Evolutionary conservation across 495 filamentous ascomycete species (phyloP).

Genomic region (Hypoxylon rickii): DNA sequence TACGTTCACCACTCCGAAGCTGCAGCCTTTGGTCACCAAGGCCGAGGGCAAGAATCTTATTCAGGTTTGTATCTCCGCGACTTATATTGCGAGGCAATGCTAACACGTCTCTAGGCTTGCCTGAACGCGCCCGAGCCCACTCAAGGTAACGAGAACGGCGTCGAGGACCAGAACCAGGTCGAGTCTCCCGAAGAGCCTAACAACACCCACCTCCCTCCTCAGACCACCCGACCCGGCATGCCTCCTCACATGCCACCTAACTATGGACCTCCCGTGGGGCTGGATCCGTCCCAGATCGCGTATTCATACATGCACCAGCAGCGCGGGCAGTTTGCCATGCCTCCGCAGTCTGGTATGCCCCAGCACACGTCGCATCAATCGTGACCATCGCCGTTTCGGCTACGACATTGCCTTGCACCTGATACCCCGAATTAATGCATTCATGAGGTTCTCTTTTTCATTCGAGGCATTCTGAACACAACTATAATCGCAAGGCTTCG

Average conservation of each 20-base stretch:
- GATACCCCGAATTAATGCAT: constrained; percentile 60
- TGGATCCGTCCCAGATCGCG: constrained; percentile 61
- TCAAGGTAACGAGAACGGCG: constrained; percentile 83
- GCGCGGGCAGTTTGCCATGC: constrained; percentile 56
- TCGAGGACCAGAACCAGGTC: constrained; percentile 69
- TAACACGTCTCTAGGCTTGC: constrained; percentile 70
- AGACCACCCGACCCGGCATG: constrained; percentile 55
- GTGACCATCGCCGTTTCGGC: constrained; percentile 36
- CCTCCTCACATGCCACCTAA: constrained; percentile 55
- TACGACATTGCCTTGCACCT: constrained; percentile 44
- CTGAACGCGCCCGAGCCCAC: constrained; percentile 96
- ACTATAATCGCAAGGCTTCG: constrained; percentile 41
- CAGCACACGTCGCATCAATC: constrained; percentile 58
- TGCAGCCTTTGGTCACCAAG: constrained; percentile 98
- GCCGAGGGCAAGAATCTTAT: constrained; percentile 99
- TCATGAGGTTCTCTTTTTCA: constrained; percentile 48
- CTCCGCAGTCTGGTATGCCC: constrained; percentile 56
- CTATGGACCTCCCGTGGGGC: constrained; percentile 58
- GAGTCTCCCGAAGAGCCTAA: constrained; percentile 68
- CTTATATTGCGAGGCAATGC: no score
- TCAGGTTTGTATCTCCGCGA: constrained; percentile 75
- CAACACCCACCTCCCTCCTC: constrained; percentile 62
- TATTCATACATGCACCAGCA: constrained; percentile 67
- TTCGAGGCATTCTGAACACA: constrained; percentile 39
- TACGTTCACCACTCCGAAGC: constrained; percentile 98